Evolutionary conservation across 805 yeast species (phyloP), one percentile per base, ranked within the genome.

Genomic region (Lipomyces yamadae): DNA sequence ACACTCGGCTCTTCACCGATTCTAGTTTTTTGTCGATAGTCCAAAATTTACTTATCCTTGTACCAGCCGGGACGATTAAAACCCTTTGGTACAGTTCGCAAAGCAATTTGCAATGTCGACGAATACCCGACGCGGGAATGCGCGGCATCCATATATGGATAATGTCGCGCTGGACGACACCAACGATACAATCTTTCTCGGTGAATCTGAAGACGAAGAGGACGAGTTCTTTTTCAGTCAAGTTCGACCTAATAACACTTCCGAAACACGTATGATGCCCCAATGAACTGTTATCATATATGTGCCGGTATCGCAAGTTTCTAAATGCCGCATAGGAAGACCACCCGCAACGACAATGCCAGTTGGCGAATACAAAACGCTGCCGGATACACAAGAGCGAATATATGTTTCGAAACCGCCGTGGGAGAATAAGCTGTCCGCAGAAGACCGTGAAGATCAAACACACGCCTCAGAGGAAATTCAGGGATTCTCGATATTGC

Each of bases 131-230:
- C 55, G 58, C 37, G 50, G 42, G 54, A 7, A 33, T 18, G 29
- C 70, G 58, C 61, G 69, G 33, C 61, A 62, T 56, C 71, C 71
- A n/a, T 68, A 68, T 45, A 55, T 67, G 32, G 70, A 68, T 42
- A 62, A 53, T 35, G 67, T 60, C 4, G 70, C 71, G 18, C 61
- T 68, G 6, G 71, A 68, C 53, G 71, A 68, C 58, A 65, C 70
- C 30, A 68, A 68, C 56, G 71, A 68, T 54, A 68, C 71, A 11
- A 61, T 68, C 42, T 68, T 68, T 45, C 67, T 68, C 24, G 70
- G 60, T 35, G 71, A 60, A 15, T 69, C 67, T 18, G 66, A 63
- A 32, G 71, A 68, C 45, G 71, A 68, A 32, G 70, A 68, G 45
- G 70, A 68, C 33, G 70, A 62, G 30, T 67, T 67, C 48, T 66